These are phyloP conservation scores for Epichloe gansuensis DNA, from an alignment of 2,329 filamentous ascomycete species.

Conservation along the genomic window DNA sequence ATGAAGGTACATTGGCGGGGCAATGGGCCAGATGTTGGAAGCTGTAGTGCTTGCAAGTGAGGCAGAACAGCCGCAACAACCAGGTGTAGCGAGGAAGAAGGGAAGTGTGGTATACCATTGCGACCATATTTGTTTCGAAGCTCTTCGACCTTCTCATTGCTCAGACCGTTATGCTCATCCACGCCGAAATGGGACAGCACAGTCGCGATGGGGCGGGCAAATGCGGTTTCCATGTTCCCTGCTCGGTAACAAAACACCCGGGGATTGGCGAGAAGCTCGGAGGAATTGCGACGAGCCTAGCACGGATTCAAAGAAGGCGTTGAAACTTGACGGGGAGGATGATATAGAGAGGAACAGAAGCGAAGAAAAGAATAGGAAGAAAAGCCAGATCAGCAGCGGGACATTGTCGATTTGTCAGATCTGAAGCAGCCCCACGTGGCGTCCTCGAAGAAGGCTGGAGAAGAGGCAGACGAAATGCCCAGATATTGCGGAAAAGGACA, in stretches of 20 bases:
- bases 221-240: slow-evolving; percentile 49
- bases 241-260: slow-evolving; percentile 7
- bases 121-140: slow-evolving; percentile 48
- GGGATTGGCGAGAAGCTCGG: background rate
- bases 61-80: slow-evolving; percentile 3
- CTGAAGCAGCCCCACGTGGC: slow-evolving; percentile 21
- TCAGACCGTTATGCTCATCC: slow-evolving; percentile 42
- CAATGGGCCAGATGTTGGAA: background rate
- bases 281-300: slow-evolving; percentile 3
- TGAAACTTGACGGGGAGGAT: background rate
- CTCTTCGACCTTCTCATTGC: slow-evolving; percentile 43
- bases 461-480: slow-evolving; percentile 1
- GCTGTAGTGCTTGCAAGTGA: background rate
- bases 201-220: slow-evolving; percentile 42
- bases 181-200: slow-evolving; percentile 49
- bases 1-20: background rate
- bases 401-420: slow-evolving; percentile 20
- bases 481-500: background rate
- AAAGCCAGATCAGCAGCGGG: slow-evolving; percentile 6
- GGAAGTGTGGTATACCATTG: slow-evolving; percentile 44
- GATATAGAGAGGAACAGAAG: background rate
- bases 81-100: background rate
- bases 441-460: slow-evolving; percentile 11
- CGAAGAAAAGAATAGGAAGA: background rate
- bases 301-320: background rate